A percentile compares a stretch with the other conserved stretches of the same genome.
Evolutionary conservation across 1,139 yeast genomes (phyloP).

Genomic region (Yamadazyma oceani): DNA sequence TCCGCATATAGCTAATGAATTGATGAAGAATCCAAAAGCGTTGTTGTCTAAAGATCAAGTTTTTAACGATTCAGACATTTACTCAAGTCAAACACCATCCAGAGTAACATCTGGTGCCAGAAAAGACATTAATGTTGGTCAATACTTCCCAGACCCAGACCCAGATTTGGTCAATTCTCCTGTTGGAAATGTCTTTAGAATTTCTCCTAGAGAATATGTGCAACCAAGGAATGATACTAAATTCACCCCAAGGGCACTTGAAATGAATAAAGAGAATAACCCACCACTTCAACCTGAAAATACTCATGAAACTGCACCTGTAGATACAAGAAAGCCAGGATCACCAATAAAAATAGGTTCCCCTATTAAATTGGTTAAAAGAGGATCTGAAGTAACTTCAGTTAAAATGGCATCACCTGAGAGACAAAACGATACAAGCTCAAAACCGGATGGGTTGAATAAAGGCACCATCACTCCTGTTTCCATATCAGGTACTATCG

Average conservation of each 20-base stretch:
- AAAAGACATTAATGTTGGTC: slow-evolving; percentile 11
- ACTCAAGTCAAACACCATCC: slow-evolving; percentile 12
- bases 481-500: no score
- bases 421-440: not conserved
- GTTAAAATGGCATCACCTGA: slow-evolving; percentile 10
- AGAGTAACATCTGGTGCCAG: slow-evolving; percentile 18
- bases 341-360: slow-evolving; percentile 43
- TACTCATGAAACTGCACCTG: not conserved
- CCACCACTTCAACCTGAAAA: slow-evolving; percentile 7
- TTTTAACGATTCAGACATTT: slow-evolving; percentile 32
- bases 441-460: not conserved
- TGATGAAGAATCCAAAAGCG: slow-evolving; percentile 35
- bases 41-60: slow-evolving; percentile 36
- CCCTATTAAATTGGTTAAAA: slow-evolving; percentile 36
- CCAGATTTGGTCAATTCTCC: slow-evolving; percentile 30
- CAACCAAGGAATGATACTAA: not conserved
- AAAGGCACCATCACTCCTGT: not conserved
- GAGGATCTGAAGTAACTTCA: slow-evolving; percentile 19
- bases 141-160: slow-evolving; percentile 37
- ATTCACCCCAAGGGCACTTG: not conserved
- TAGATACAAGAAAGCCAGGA: slow-evolving; percentile 6
- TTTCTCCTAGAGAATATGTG: slow-evolving; percentile 23
- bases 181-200: slow-evolving; percentile 22
- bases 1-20: slow-evolving; percentile 37
- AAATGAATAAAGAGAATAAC: slow-evolving; percentile 8